These are phyloP conservation scores for Yarrowia deformans DNA, from an alignment of 805 yeast genomes.

Conservation along the genomic window DNA sequence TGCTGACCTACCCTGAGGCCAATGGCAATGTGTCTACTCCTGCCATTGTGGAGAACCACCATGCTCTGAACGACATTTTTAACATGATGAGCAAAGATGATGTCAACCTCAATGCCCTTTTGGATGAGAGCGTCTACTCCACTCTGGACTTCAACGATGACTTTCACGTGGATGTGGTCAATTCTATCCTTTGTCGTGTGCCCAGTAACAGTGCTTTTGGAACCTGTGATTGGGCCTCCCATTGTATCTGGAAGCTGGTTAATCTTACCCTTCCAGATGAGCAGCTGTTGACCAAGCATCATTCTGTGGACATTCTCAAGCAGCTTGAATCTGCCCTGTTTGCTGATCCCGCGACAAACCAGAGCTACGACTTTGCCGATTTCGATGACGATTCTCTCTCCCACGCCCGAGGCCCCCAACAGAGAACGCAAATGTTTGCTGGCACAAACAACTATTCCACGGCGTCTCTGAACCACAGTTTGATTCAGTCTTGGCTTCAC, in stretches of 20 bases:
- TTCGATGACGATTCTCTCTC: constrained; percentile 2
- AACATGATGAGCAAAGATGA: constrained; percentile 21
- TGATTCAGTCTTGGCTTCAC: constrained; percentile 38
- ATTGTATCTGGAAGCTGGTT: constrained; percentile 36
- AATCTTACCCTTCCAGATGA: constrained; percentile 39
- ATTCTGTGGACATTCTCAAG: constrained; percentile 38
- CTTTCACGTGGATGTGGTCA: constrained; percentile 37
- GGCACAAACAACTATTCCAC: constrained; percentile 39
- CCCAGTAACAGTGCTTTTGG: constrained; percentile 34
- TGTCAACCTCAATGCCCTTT: constrained; percentile 8
- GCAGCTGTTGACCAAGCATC: constrained; percentile 30
- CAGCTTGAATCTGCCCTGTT: constrained; percentile 26
- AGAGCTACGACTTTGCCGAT: constrained; percentile 10
- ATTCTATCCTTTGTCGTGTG: constrained; percentile 32
- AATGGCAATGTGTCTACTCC: constrained; percentile 7
- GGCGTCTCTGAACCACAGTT: constrained; percentile 34
- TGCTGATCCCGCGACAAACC: background rate
- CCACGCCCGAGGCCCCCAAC: background rate
- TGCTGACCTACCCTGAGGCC: constrained; percentile 26
- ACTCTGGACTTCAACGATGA: constrained; percentile 36
- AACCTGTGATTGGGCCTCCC: constrained; percentile 35
- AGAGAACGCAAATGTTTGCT: constrained; percentile 35
- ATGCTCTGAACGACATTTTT: constrained; percentile 34
- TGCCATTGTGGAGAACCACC: constrained; percentile 38
- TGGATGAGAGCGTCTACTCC: constrained; percentile 32